Base-by-base conservation (phyloP, 2,329 filamentous ascomycete genomes). In the Xylariaceae sp. region DNA sequence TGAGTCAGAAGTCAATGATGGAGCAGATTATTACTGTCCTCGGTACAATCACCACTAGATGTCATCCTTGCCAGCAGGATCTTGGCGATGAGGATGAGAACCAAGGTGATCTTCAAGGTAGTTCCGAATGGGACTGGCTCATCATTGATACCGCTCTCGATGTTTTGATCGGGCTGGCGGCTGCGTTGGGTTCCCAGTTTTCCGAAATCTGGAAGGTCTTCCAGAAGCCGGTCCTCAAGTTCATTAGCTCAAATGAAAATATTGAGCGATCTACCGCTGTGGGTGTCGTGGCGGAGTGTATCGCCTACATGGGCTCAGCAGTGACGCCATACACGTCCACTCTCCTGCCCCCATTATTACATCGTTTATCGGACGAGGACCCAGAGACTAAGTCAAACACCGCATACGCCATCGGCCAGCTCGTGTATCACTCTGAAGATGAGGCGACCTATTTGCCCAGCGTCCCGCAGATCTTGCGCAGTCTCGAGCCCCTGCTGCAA, bases 101-200 rank as follows among this genome's bases (percentile, higher is more conserved):
- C 58, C 80, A 84, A 52, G 84, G 85, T n/a, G 77, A 85, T 9
- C 83, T 88, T 52, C 76, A 76, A 50, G 92, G 91, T 69, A 88
- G 87, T 29, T 95, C 92, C 2, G 94, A 99, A 75, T 96, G 95
- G 67, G 94, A 97, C 76, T 97, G 94, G 94, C 83, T 96, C 16
- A 87, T 96, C 48, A 87, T 97, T 51, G 94, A 99, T 75, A 96
- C 91, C 9, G 92, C 90, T 34, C 82, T 97, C 51, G 94, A 97
- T 61, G 90, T 95, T 44, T 79, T 96, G 47, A 89, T 90, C 48
- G 90, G 89, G 36, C 81, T 97, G 39, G 86, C 92, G 18, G 83
- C 84, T 44, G 90, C 90, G 30, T 84, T 97, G 13, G 94, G 94
- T 37, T 71, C 80, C 19, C 84, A 85, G 63, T 97, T 96, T 66